These are phyloP conservation scores for Phytophthora colocasiae DNA, from an alignment of 352 stramenopile species.

Conservation along the genomic window DNA sequence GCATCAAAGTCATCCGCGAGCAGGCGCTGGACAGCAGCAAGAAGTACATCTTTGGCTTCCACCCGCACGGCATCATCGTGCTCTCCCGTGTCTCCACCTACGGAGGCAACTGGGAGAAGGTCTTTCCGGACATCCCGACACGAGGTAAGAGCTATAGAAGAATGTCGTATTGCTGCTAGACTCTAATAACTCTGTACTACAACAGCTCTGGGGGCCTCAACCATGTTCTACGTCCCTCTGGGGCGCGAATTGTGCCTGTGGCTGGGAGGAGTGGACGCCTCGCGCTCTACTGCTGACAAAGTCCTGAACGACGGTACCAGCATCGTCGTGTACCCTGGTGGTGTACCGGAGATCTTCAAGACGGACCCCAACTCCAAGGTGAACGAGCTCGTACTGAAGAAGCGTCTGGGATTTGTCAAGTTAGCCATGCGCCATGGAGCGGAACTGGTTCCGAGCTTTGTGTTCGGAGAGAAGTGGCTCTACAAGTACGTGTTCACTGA, in stretches of 20 bases:
- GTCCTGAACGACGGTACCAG: constrained; percentile 73
- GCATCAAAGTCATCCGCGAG: constrained; percentile 72
- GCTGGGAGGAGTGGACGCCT: constrained; percentile 80
- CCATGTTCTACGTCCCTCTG: constrained; percentile 77
- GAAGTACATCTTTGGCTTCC: constrained; percentile 81
- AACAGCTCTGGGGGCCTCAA: constrained; percentile 63
- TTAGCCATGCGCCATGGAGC: constrained; percentile 79
- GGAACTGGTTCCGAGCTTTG: constrained; percentile 78
- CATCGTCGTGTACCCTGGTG: constrained; percentile 78
- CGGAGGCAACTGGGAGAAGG: constrained; percentile 71
- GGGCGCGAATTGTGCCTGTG: constrained; percentile 73
- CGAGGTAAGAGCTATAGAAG: constrained; percentile 36
- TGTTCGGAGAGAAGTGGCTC: constrained; percentile 84
- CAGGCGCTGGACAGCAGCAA: constrained; percentile 63
- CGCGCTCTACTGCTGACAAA: constrained; percentile 74
- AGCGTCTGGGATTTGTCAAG: constrained; percentile 85
- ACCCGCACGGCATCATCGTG: constrained; percentile 82
- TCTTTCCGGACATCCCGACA: constrained; percentile 67
- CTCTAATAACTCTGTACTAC: constrained; percentile 9
- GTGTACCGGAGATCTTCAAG: constrained; percentile 82
- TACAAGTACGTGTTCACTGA: constrained; percentile 61
- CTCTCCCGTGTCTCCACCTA: constrained; percentile 75
- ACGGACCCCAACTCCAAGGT: constrained; percentile 76
- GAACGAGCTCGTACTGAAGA: constrained; percentile 78
- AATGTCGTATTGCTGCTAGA: background rate